Conservation (phyloP, 495 filamentous ascomycete genomes). For the Podospora pseudoanserina region DNA sequence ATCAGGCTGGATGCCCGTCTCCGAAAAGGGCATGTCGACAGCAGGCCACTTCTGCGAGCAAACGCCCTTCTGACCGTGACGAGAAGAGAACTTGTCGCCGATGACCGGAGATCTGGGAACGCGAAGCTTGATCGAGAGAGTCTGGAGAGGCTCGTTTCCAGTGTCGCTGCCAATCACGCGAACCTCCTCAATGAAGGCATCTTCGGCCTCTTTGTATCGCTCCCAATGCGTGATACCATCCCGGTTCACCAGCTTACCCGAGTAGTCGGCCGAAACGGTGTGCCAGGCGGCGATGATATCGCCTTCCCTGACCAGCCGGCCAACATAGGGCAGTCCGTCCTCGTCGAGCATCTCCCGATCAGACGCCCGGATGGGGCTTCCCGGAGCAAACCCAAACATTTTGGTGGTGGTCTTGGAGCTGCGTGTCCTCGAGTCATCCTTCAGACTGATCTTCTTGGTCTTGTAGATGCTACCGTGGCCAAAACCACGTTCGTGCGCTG, state of each 20-base stretch:
- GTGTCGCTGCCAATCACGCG: slow-evolving; percentile 79
- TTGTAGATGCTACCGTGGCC: slow-evolving; percentile 96
- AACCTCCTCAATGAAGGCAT: slow-evolving; percentile 87
- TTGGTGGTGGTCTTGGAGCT: slow-evolving; percentile 58
- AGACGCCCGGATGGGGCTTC: slow-evolving; percentile 58
- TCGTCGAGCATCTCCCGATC: slow-evolving; percentile 69
- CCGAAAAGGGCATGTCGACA: slow-evolving; percentile 94
- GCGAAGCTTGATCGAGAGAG: slow-evolving; percentile 86
- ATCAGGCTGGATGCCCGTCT: slow-evolving; percentile 94
- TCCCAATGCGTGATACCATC: slow-evolving; percentile 78
- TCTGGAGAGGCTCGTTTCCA: slow-evolving; percentile 77
- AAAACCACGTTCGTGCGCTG: slow-evolving; percentile 94
- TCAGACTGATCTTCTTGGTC: slow-evolving; percentile 80
- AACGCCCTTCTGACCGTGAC: slow-evolving; percentile 97
- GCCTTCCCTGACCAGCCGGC: slow-evolving; percentile 69
- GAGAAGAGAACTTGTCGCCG: slow-evolving; percentile 97
- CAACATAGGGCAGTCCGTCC: slow-evolving; percentile 81
- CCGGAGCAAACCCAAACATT: slow-evolving; percentile 82
- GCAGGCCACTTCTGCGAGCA: slow-evolving; percentile 95
- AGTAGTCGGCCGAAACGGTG: slow-evolving; percentile 74
- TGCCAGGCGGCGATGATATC: slow-evolving; percentile 85
- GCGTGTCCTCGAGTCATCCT: slow-evolving; percentile 61
- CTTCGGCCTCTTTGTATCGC: slow-evolving; percentile 87
- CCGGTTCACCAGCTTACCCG: slow-evolving; percentile 69
- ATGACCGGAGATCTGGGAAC: slow-evolving; percentile 88